phyloP scores from a whole-genome alignment of 441 rosid genomes.

The Mallotus repandus region DNA sequence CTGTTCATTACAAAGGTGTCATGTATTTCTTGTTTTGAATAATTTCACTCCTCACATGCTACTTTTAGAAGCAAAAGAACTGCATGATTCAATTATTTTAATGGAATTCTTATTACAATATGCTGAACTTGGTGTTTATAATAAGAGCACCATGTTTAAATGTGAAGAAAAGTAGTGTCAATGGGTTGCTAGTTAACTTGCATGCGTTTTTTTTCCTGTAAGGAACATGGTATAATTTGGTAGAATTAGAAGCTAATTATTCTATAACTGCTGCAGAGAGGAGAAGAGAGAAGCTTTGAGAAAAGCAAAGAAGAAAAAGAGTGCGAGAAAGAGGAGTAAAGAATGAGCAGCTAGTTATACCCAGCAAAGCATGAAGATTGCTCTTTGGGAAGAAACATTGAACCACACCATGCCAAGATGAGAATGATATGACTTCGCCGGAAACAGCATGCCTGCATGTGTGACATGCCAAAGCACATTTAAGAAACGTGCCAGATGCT shows the following conservation, averaged over 20 bases:
- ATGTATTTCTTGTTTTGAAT: neutral
- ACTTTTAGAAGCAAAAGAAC: neutral
- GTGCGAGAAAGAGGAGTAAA: conserved; percentile 16
- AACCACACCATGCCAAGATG: neutral
- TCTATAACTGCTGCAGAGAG: conserved; percentile 48
- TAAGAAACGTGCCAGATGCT: too few species aligned
- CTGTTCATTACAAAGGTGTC: neutral
- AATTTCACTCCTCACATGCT: neutral
- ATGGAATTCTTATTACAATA: neutral
- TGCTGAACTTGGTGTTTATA: neutral
- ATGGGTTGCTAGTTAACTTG: neutral
- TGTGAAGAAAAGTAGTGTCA: neutral
- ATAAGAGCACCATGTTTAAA: neutral
- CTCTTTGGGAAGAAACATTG: neutral
- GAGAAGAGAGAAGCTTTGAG: conserved; percentile 61
- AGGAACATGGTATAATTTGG: neutral
- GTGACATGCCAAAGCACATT: too few species aligned
- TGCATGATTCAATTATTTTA: neutral
- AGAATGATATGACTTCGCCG: too few species aligned
- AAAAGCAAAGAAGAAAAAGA: conserved; percentile 23
- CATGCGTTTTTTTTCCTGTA: neutral
- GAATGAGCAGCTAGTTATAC: conserved; percentile 8
- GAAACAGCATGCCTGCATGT: neutral
- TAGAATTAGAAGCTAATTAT: neutral
- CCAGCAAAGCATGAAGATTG: neutral